Evolutionary conservation across 2,329 filamentous ascomycete species (phyloP), one percentile per base, ranked within the genome.

Genomic region (Fusarium sp.): DNA sequence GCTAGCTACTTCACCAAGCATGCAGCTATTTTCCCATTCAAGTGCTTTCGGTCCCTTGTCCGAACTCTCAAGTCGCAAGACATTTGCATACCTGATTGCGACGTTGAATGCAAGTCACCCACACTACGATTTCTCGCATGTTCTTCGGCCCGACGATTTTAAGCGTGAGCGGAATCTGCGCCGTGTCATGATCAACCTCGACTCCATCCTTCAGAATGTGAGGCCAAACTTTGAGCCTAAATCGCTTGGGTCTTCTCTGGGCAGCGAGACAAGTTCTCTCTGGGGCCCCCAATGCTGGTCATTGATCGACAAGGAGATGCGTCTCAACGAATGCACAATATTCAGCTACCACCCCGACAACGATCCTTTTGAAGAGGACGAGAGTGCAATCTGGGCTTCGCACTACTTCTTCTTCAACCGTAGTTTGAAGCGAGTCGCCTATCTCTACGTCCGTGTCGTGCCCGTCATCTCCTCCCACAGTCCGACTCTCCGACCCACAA

Each of bases 321-420:
- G 89, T 50, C 86, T 98, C 43, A 91, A 92, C 72, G 91, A 97
- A 72, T 99, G 96, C 81, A 91, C 91, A 58, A 90, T 95, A 66
- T 98, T 97, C 79, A 92, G 91, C 58, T 99, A 97, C 81, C 89
- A 92, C 52, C 96, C 96, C 0, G 91, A 94, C 40, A 93, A 95
- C 65, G 95, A 97, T 76, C 94, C 94, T 0, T 97, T 97, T 74
- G 92, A 95, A 73, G 94, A 94, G 68, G 95, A 97, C 66, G 94
- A 98, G 76, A 93, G 93, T 66, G 92, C 95, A 11, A 95, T 99
- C 67, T 99, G 95, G 95, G 94, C 93, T 50, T 86, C 95, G 67
- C 95, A 98, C 79, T 98, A 97, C 81, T 97, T 99, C 84, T 97
- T 98, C 80, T 98, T 98, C 87, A 98, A 97, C 84, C 95, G 95